Evolutionary conservation across 2,329 filamentous ascomycete genomes (phyloP).

Genomic region (Tothia fuscella): DNA sequence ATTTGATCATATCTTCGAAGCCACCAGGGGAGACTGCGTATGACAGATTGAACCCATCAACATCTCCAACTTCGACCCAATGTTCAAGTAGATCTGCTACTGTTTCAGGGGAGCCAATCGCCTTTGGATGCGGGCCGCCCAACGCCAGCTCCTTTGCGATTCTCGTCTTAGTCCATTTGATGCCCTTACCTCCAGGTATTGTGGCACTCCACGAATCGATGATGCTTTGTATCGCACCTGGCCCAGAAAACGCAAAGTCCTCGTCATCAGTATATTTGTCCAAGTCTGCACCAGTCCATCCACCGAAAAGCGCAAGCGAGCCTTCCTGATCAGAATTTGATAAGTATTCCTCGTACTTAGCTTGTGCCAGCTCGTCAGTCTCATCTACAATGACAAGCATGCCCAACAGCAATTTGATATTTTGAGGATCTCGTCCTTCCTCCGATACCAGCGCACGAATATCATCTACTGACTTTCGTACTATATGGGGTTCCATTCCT

Average conservation of each 20-base stretch:
- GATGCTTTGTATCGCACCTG: slow-evolving; percentile 26
- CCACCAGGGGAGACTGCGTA: slow-evolving; percentile 40
- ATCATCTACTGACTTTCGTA: slow-evolving; percentile 29
- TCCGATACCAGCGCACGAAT: slow-evolving; percentile 27
- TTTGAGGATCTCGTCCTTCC: slow-evolving; percentile 26
- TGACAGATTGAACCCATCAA: slow-evolving; percentile 31
- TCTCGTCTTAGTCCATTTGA: slow-evolving; percentile 16
- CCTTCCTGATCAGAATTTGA: slow-evolving; percentile 14
- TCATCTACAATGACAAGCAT: slow-evolving; percentile 32
- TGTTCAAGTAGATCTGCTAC: slow-evolving; percentile 38
- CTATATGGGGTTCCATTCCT: slow-evolving; percentile 31
- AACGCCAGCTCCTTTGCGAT: slow-evolving; percentile 21
- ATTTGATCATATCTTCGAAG: slow-evolving; percentile 40
- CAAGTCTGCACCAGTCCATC: slow-evolving; percentile 18
- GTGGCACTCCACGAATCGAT: slow-evolving; percentile 11
- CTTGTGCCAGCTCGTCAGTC: slow-evolving; percentile 32
- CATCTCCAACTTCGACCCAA: slow-evolving; percentile 32
- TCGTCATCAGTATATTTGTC: slow-evolving; percentile 47
- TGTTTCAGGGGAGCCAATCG: slow-evolving; percentile 31
- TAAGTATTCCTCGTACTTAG: slow-evolving; percentile 24
- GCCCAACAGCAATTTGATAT: slow-evolving; percentile 34
- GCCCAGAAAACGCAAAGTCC: slow-evolving; percentile 34
- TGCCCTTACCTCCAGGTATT: neutral
- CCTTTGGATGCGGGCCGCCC: slow-evolving; percentile 17
- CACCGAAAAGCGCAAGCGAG: slow-evolving; percentile 17